phyloP scores from a whole-genome alignment of 2,329 filamentous ascomycete genomes.

The Xylariales sp. region DNA sequence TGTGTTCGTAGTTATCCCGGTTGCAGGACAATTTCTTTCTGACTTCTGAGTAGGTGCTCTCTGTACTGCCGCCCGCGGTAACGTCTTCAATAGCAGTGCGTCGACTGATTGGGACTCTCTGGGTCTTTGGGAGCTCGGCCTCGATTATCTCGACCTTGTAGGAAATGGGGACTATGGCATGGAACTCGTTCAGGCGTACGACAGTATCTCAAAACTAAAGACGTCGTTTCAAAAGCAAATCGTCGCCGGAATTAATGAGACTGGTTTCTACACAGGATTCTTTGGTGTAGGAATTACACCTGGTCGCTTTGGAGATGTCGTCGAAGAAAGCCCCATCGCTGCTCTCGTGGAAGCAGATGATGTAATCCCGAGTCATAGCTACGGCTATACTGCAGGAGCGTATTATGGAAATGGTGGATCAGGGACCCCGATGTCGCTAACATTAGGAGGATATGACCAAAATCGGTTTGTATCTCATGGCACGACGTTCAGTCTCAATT shows the following conservation, averaged over 20 bases:
- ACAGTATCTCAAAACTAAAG: conserved; percentile 30
- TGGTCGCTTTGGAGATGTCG: conserved; percentile 44
- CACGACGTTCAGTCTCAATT: conserved; percentile 52
- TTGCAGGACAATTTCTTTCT: too few species aligned
- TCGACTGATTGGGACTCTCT: conserved; percentile 57
- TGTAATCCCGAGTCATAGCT: conserved; percentile 66
- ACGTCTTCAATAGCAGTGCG: conserved; percentile 46
- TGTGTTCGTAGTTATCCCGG: too few species aligned
- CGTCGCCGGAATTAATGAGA: conserved; percentile 50
- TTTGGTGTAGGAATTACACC: conserved; percentile 53
- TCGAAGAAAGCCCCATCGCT: conserved; percentile 48
- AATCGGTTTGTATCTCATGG: conserved; percentile 59
- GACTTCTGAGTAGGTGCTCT: conserved; percentile 40
- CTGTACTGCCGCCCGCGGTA: conserved; percentile 55
- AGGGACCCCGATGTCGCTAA: conserved; percentile 52
- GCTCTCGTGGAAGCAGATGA: conserved; percentile 55
- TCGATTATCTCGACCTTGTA: conserved; percentile 51
- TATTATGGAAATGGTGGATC: conserved; percentile 52
- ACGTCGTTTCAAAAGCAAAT: conserved; percentile 41
- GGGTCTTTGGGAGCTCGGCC: conserved; percentile 56
- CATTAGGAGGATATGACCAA: conserved; percentile 66
- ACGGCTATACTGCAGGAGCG: conserved; percentile 73
- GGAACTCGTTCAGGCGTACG: conserved; percentile 40
- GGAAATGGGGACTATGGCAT: conserved; percentile 64
- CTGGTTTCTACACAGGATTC: conserved; percentile 48